Percentiles rank a stretch among this genome's conserved stretches.
Evolutionary conservation across 176 grass and related monocot species (phyloP).

Genomic region (Echinochloa phyllopogon): DNA sequence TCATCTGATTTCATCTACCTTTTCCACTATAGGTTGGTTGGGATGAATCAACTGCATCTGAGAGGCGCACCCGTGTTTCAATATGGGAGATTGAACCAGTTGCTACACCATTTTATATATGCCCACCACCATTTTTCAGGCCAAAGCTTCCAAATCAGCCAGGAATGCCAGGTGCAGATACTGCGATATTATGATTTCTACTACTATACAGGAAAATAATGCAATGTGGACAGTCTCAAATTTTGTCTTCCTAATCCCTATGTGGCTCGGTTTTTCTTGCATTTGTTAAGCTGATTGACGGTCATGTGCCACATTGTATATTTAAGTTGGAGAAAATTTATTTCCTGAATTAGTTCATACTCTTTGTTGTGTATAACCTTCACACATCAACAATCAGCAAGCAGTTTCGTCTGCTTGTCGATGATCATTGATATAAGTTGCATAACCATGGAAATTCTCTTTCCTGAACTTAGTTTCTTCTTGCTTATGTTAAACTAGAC

Average conservation of each 20-base stretch:
- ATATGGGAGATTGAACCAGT: slow-evolving; percentile 99
- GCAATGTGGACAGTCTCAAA: neutral
- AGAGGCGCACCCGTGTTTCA: slow-evolving; percentile 88
- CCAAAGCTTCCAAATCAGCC: slow-evolving; percentile 81
- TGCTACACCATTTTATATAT: slow-evolving; percentile 98
- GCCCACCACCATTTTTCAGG: slow-evolving; percentile 88
- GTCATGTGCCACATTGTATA: neutral
- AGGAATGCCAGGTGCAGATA: slow-evolving; percentile 69
- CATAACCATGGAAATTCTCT: neutral
- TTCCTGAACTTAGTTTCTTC: neutral
- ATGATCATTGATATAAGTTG: slow-evolving; percentile 6
- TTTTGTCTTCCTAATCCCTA: neutral
- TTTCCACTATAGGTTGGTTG: slow-evolving; percentile 85
- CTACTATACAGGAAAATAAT: slow-evolving; percentile 21
- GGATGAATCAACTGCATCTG: slow-evolving; percentile 95
- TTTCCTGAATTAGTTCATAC: slow-evolving; percentile 29
- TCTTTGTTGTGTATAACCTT: slow-evolving; percentile 32
- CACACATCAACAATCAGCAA: slow-evolving; percentile 14
- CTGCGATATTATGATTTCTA: slow-evolving; percentile 14
- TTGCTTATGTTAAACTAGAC: slow-evolving; percentile 34
- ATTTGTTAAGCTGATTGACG: slow-evolving; percentile 19
- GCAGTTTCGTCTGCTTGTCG: neutral
- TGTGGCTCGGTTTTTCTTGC: neutral
- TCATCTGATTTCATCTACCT: slow-evolving; percentile 38
- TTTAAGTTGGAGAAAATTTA: neutral